Evolutionary conservation across 257 asterid genomes (phyloP), one percentile per base, ranked within the genome.

Genomic region (Solanum piurae): DNA sequence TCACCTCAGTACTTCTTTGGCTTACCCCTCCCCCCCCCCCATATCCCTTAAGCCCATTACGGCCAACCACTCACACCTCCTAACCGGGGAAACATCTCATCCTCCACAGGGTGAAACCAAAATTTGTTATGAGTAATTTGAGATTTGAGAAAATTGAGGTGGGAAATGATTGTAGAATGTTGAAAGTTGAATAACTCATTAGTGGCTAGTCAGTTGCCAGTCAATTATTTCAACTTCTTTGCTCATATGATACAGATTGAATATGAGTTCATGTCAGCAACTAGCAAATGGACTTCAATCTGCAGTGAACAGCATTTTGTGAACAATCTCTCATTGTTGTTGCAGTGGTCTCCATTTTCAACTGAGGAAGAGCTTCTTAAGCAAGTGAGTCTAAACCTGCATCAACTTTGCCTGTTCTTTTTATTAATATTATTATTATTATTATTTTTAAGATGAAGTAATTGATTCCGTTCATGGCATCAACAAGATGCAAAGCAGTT

Each of bases 301-400:
- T 91, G 88, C 86, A 88, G 83, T 85, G 91, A 91, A 86, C 92
- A 91, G 31, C 94, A 92, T 86, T 89, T 90, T 88, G 88, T 60
- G 86, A 90, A 44, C 73, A 96, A 96, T 90, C 96, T 96, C 49
- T 89, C 98, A 33, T 86, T 93, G 89, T 89, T 96, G 89, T 89
- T 94, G 91, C 92, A 86, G 89, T 96, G 99, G 98, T 94, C 98
- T 87, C 99, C 99, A 36, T 90, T 90, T 89, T 68, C 95, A 25
- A 90, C 94, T n/a, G 97, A 94, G 89, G 93, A 92, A 29, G 96
- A 92, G 83, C 95, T 96, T 92, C 88, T 95, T 91, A 91, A 95
- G 91, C 98, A 94, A 91, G 99, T 96, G 90, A 33, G 98, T 89
- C n/a, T 80, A 86, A 79, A 87, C 88, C 76, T 89, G 42, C 68